Evolutionary conservation across 306 rosid species (phyloP).

Genomic region (Hippophae tibetana): DNA sequence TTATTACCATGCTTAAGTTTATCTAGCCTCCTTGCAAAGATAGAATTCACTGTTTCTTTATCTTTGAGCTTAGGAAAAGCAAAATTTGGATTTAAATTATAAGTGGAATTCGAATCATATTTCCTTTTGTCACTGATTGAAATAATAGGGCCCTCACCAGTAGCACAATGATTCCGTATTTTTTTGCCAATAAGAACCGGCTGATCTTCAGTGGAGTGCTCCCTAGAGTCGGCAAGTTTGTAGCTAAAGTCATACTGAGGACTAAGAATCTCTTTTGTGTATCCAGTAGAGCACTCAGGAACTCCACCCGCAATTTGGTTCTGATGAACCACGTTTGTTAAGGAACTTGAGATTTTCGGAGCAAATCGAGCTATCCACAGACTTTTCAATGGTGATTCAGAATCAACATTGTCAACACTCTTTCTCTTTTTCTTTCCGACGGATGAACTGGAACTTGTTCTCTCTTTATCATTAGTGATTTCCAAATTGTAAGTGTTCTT

Average conservation of each 20-base stretch:
- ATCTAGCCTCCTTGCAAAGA: constrained; percentile 64
- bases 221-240: constrained; percentile 21
- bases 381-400: constrained; percentile 33
- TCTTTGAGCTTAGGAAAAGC: constrained; percentile 27
- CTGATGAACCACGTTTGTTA: constrained; percentile 16
- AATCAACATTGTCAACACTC: constrained; percentile 28
- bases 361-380: constrained; percentile 71
- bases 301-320: constrained; percentile 22
- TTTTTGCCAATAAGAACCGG: constrained; percentile 25
- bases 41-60: constrained; percentile 47
- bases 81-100: constrained; percentile 14
- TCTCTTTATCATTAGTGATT: constrained; percentile 27
- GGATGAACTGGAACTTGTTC: constrained; percentile 29
- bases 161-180: constrained; percentile 16
- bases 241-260: constrained; percentile 16
- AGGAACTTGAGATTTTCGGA: constrained; percentile 29
- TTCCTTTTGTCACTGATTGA: constrained; percentile 17
- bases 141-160: constrained; percentile 21
- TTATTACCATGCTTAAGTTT: constrained; percentile 45
- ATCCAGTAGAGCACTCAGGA: constrained; percentile 25
- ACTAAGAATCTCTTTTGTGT: constrained; percentile 17
- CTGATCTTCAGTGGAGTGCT: constrained; percentile 22
- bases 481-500: constrained; percentile 18
- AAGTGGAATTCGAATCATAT: constrained; percentile 22
- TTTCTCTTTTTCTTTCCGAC: constrained; percentile 29